Percentiles rank a stretch among this genome's conserved stretches.
phyloP scores from a whole-genome alignment of 768 basidiomycete genomes.

The Suillus placidus region DNA sequence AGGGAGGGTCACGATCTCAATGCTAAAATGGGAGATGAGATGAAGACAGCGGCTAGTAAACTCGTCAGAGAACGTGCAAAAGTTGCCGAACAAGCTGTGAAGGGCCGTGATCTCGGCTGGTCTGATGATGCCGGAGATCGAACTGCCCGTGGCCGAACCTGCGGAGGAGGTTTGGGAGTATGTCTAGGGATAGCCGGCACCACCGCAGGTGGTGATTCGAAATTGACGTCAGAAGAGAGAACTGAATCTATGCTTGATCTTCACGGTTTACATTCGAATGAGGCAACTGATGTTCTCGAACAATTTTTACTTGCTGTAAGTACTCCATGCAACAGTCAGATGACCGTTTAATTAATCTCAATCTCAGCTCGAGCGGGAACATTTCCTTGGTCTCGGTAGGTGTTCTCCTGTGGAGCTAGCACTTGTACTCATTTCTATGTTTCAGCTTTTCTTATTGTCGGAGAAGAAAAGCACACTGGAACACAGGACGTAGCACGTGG shows the following conservation, averaged over 20 bases:
- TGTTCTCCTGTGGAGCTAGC: slow-evolving; percentile 13
- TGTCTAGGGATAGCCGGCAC: slow-evolving; percentile 81
- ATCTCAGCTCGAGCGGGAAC: slow-evolving; percentile 78
- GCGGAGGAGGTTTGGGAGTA: slow-evolving; percentile 85
- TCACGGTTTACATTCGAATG: slow-evolving; percentile 92
- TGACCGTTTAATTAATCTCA: slow-evolving; percentile 17
- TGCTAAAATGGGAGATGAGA: slow-evolving; percentile 85
- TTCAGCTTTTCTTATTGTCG: slow-evolving; percentile 85
- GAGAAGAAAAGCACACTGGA: slow-evolving; percentile 95
- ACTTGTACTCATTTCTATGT: slow-evolving; percentile 13
- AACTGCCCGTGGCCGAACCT: slow-evolving; percentile 66
- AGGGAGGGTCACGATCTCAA: slow-evolving; percentile 94
- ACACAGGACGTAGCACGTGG: slow-evolving; percentile 84
- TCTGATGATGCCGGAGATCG: slow-evolving; percentile 86
- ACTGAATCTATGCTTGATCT: slow-evolving; percentile 87
- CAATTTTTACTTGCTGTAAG: slow-evolving; percentile 86
- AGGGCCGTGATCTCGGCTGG: slow-evolving; percentile 69
- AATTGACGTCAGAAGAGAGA: slow-evolving; percentile 80
- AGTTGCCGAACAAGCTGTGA: slow-evolving; percentile 76
- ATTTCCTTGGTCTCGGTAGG: slow-evolving; percentile 83
- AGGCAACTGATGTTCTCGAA: slow-evolving; percentile 89
- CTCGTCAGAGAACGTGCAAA: slow-evolving; percentile 83
- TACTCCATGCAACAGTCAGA: slow-evolving; percentile 23
- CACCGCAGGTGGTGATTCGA: slow-evolving; percentile 53
- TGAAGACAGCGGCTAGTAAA: slow-evolving; percentile 79